A percentile compares a stretch with the other conserved stretches of the same genome.
phyloP scores from a whole-genome alignment of 1,284 basidiomycete genomes.

The Cryptococcus amylolentus region DNA sequence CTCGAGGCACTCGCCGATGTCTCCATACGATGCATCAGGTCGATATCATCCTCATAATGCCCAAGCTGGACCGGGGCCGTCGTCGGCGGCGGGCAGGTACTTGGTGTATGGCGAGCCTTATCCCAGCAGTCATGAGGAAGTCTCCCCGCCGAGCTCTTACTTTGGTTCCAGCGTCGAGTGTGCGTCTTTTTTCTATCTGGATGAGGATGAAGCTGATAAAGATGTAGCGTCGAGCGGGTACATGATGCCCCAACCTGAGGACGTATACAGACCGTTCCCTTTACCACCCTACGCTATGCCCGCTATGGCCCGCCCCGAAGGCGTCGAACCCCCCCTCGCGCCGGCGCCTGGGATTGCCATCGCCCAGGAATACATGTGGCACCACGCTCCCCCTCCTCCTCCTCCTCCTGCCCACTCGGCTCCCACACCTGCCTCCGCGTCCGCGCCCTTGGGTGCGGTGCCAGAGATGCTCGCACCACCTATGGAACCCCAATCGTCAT shows the following conservation, averaged over 20 bases:
- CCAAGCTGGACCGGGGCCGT: background rate
- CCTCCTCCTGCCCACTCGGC: too few relatives aligned
- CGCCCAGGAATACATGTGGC: background rate
- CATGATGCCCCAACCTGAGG: background rate
- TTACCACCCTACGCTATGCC: background rate
- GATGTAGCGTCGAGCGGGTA: background rate
- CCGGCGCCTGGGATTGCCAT: background rate
- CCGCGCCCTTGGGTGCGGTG: background rate
- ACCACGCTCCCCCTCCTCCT: background rate
- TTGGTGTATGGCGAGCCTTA: background rate
- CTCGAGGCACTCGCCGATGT: slow-evolving; percentile 6
- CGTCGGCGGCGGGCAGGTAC: background rate
- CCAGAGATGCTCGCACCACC: background rate
- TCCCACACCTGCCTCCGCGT: background rate
- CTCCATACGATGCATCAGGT: background rate
- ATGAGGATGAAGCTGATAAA: background rate
- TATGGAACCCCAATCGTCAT: background rate
- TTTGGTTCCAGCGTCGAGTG: background rate
- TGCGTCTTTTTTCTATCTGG: background rate
- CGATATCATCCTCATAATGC: background rate
- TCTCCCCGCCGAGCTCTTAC: background rate
- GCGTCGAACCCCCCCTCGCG: background rate
- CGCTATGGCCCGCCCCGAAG: background rate
- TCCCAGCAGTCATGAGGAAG: background rate
- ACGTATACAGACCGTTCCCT: background rate